Conservation (phyloP, 2,329 filamentous ascomycete species). For the Arachnomyces sp. region DNA sequence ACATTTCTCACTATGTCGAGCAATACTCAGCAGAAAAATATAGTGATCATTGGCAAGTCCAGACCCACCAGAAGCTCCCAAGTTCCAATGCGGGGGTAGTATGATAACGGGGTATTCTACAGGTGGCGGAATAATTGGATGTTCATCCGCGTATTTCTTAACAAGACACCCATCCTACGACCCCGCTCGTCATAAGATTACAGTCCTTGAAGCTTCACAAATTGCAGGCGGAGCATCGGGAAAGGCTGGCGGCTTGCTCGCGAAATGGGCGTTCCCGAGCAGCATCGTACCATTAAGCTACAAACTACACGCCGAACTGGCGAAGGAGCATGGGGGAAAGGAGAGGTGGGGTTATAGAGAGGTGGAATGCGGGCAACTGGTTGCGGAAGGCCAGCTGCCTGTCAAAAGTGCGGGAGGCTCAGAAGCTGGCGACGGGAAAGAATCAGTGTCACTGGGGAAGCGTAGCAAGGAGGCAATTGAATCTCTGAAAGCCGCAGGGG, state of each 20-base stretch:
- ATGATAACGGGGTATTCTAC: slow-evolving; percentile 10
- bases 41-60: slow-evolving; percentile 32
- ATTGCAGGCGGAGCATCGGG: slow-evolving; percentile 90
- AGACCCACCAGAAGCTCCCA: slow-evolving; percentile 17
- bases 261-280: slow-evolving; percentile 81
- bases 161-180: slow-evolving; percentile 78
- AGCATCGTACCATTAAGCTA: slow-evolving; percentile 82
- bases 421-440: slow-evolving; percentile 14
- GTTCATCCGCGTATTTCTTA: slow-evolving; percentile 82
- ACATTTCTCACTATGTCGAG: slow-evolving; percentile 18
- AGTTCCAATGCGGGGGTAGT: slow-evolving; percentile 6
- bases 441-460: slow-evolving; percentile 49
- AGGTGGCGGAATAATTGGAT: slow-evolving; percentile 91
- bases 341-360: slow-evolving; percentile 79
- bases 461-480: slow-evolving; percentile 43
- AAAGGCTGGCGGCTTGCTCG: slow-evolving; percentile 86
- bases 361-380: slow-evolving; percentile 63
- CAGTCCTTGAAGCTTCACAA: slow-evolving; percentile 73
- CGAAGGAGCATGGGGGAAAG: slow-evolving; percentile 71
- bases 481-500: slow-evolving; percentile 47
- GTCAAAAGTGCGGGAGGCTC: slow-evolving; percentile 13
- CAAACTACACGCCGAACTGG: slow-evolving; percentile 70
- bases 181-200: slow-evolving; percentile 65
- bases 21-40: slow-evolving; percentile 25
- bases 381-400: slow-evolving; percentile 41